phyloP scores from a whole-genome alignment of 768 basidiomycete genomes.

The Macrocybe gigantea region DNA sequence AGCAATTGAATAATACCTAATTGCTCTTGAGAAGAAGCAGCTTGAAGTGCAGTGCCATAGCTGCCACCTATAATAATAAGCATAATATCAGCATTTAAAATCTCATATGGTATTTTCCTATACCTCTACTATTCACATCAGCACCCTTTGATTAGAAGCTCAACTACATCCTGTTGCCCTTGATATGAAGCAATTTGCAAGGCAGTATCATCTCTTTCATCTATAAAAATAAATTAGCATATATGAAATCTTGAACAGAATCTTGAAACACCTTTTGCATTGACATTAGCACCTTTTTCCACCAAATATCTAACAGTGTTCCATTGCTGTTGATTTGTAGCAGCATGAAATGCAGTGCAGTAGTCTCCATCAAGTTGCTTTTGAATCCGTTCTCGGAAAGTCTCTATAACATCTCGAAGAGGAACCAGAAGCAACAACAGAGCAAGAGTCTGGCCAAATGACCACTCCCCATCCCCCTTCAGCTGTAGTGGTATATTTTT shows the following conservation, averaged over 20 bases:
- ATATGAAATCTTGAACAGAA: no score
- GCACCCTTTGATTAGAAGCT: not conserved
- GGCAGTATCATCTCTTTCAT: not conserved
- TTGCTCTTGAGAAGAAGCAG: no score
- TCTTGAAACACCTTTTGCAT: not conserved
- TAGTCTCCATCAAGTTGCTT: no score
- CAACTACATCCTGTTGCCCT: not conserved
- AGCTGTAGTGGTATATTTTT: not conserved
- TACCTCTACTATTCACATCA: not conserved
- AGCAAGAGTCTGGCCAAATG: constrained; percentile 5
- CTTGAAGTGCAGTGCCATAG: no score
- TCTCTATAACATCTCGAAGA: constrained; percentile 1
- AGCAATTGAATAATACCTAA: no score
- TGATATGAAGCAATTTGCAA: not conserved
- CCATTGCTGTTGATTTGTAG: not conserved
- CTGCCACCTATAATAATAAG: no score
- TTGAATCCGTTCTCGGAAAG: not conserved
- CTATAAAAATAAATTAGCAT: not conserved
- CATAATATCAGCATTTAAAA: no score
- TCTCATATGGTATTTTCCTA: not conserved
- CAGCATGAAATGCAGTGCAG: not conserved
- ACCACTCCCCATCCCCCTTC: not conserved
- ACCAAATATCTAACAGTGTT: not conserved
- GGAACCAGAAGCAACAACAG: constrained; percentile 4
- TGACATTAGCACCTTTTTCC: not conserved